Conservation (phyloP, 1,139 yeast genomes). For the Blastobotrys proliferans region DNA sequence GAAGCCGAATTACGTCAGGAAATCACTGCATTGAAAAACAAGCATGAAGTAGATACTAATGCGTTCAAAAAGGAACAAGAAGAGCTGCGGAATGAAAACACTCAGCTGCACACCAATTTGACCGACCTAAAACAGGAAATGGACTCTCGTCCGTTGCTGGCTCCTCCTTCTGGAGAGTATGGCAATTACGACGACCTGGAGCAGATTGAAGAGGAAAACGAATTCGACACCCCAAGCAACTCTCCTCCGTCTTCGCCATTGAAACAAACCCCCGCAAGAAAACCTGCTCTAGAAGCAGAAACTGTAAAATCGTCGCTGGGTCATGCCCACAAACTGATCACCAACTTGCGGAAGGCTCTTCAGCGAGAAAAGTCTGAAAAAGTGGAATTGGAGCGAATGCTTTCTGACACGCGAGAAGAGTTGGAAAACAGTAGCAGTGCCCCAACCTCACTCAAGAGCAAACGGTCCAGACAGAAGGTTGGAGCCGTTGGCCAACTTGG, state of each 20-base stretch:
- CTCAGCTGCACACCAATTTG: slow-evolving; percentile 19
- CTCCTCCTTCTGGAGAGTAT: slow-evolving; percentile 7
- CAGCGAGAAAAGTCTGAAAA: slow-evolving; percentile 37
- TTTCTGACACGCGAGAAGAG: slow-evolving; percentile 28
- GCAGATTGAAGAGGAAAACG: slow-evolving; percentile 30
- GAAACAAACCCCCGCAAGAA: slow-evolving; percentile 45
- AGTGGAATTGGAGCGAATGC: slow-evolving; percentile 30
- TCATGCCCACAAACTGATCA: slow-evolving; percentile 52
- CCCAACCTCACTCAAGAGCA: slow-evolving; percentile 14
- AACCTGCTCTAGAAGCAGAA: slow-evolving; percentile 59
- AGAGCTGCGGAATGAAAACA: slow-evolving; percentile 27
- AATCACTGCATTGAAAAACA: slow-evolving; percentile 25
- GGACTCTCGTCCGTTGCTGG: slow-evolving; percentile 13
- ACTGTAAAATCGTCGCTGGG: slow-evolving; percentile 61
- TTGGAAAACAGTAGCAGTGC: slow-evolving; percentile 17
- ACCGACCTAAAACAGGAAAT: slow-evolving; percentile 19
- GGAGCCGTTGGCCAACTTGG: slow-evolving; percentile 11
- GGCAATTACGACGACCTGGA: slow-evolving; percentile 15
- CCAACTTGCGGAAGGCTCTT: slow-evolving; percentile 28
- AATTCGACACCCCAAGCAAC: slow-evolving; percentile 29
- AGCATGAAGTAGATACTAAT: slow-evolving; percentile 23
- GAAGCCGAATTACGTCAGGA: slow-evolving; percentile 30
- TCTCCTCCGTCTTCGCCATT: slow-evolving; percentile 43
- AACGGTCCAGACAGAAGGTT: slow-evolving; percentile 18
- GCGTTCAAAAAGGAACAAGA: slow-evolving; percentile 21